Evolutionary conservation across 1,284 basidiomycete genomes (phyloP), one percentile per base, ranked within the genome.

Genomic region (Tylopilus orsonianus): DNA sequence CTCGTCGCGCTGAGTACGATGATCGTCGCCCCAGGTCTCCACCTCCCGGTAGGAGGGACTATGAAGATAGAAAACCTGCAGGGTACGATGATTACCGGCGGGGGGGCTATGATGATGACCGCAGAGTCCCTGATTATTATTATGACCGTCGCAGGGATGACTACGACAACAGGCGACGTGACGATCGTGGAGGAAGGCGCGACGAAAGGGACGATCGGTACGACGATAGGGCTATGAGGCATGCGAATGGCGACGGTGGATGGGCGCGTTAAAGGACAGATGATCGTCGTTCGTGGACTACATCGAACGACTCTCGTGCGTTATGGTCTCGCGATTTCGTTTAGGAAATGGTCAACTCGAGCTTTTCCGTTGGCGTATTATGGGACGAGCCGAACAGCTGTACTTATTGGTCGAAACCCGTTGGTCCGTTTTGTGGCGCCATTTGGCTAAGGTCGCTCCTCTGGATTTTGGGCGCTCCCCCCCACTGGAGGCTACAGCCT

Each of bases 61-160:
- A 72, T 70, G 85, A 87, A 74, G 87, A 89, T 69, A 82, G 75
- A 78, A 85, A 83, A 77, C 79, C 84, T 82, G 80, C 83, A 84
- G 86, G 85, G 83, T 87, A 86, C 81, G 86, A 88, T 80, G 82
- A 85, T 76, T 75, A 80, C 67, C 80, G 85, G 69, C 80, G 85
- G 71, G 83, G 84, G 67, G 81, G 78, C 66, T 70, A 74, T 64
- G 76, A 80, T 81, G 81, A 85, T 83, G 80, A 83, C 71, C 81
- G 80, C 71, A 80, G 79, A 80, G 76, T 71, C 68, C 81, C 83
- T 84, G 83, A 87, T 78, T 78, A 77, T 70, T 74, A 74, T 81
- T 81, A 83, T 85, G 84, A 87, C 69, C 83, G 84, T 66, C 83
- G 84, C 72, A 86, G 85, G 80, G 85, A 88, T 68, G 81, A 83